Evolutionary conservation across 2,329 filamentous ascomycete species (phyloP), one percentile per base, ranked within the genome.

Genomic region (Chlorencoelia australis): DNA sequence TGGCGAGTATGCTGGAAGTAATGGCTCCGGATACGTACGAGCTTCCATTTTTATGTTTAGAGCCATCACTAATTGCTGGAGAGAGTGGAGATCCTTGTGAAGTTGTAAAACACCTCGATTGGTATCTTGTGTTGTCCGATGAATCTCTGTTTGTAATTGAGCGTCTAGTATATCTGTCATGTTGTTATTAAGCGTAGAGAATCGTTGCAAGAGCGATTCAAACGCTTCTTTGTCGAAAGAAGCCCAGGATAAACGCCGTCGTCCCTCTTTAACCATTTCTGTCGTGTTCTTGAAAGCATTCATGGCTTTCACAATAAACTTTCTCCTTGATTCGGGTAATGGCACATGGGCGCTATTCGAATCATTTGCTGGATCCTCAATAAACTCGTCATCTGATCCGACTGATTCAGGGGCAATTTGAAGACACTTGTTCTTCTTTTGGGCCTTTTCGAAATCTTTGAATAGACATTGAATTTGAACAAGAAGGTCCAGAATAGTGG

Each of bases 121-220:
- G 3, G 65, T 68, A 35, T 67, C 64, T 40, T 68, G 63, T 3
- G 67, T 64, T 1, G 63, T 66, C 21, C 65, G 53, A 16, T 63
- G 60, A 33, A 68, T 66, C 44, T 68, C 66, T 3, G 63, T 58
- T 42, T 68, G 65, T 38, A 68, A 51, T 3, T 60, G 59, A 20
- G 64, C 61, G 35, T 68, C 65, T 7, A 68, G 52, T 4, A 69
- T 62, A 36, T 64, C 59, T 17, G 63, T 67, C 59, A 68, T 68
- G 43, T 57, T 62, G 43, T 68, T 65, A 44, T 68, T 68, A 5
- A 69, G 50, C 4, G 56, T 45, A 1, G 64, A 58, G 41, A 69
- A 68, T 31, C 61, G 57, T 30, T 57, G 56, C 4, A 69, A 53
- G 14, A 69, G 49, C 11, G 48, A 49, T 49, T 68, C 66, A 40